Evolutionary conservation across 768 basidiomycete species (phyloP), one percentile per base, ranked within the genome.

Genomic region (Fomitopsis serialis): DNA sequence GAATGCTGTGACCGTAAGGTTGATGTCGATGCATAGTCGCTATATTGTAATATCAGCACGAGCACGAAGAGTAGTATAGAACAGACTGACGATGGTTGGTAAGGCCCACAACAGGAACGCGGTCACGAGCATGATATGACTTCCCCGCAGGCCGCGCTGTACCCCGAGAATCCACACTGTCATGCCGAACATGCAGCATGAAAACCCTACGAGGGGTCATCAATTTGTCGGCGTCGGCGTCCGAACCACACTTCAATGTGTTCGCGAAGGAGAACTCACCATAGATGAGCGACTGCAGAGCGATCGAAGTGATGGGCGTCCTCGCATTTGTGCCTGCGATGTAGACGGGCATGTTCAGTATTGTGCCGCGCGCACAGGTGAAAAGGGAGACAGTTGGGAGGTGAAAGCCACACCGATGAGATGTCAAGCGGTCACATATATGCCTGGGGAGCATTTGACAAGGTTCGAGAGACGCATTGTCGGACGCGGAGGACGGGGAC

Each of bases 101-200:
- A 48, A 17, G 9, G 32, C 32, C 46, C 46, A 48, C 46, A 48
- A 10, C 10, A 48, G 13, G 32, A 23, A 34, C 10, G 46, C 25
- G 25, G 32, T 24, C 3, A 3, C 24, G 10, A 48, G 17, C 46
- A 48, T 48, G 3, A 17, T 9, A 11, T 29, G 13, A 19, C 22
- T 48, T 5, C 17, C 46, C 24, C 29, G 15, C n/a, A 24, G 27
- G 4, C 22, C 19, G 46, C 46, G 46, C 12, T 34, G 24, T 4
- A 48, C 10, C 13, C n/a, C 17, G 3, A 48, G 29, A n/a, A 48
- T 25, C 46, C 46, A 48, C 23, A 48, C 29, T 8, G 46, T 48
- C 46, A 48, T 48, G 12, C 25, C 46, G 29, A 48, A 48, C 46
- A 48, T 34, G n/a, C 46, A 48, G 25, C 24, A 29, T n/a, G 46